phyloP scores from a whole-genome alignment of 129 eudicot species.

The carrot (Daucus carota) region DNA sequence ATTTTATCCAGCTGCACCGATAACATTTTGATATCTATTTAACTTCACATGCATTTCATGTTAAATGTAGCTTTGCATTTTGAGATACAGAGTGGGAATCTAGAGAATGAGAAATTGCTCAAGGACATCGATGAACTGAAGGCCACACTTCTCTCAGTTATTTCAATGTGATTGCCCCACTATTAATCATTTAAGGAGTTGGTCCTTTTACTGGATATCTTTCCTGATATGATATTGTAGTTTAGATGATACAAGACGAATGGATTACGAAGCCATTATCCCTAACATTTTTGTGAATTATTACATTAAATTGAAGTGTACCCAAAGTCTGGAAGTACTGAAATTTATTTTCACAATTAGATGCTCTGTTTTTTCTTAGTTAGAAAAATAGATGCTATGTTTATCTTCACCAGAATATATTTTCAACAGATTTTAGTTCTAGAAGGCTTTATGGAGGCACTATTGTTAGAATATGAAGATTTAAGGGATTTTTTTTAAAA shows the following conservation, averaged over 20 bases:
- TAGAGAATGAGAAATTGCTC: conserved; percentile 53
- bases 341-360: too few relatives aligned
- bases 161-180: conserved; percentile 24
- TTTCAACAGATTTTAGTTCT: too few relatives aligned
- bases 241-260: neutral
- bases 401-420: too few relatives aligned
- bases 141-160: conserved; percentile 40
- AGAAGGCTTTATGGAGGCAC: too few relatives aligned
- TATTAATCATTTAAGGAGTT: conserved; percentile 17
- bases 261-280: too few relatives aligned
- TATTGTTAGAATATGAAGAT: too few relatives aligned
- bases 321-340: too few relatives aligned
- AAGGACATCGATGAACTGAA: conserved; percentile 49
- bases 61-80: conserved; percentile 41
- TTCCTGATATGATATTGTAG: neutral
- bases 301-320: too few relatives aligned
- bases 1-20: neutral
- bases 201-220: neutral
- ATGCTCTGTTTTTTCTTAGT: too few relatives aligned
- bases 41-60: conserved; percentile 9
- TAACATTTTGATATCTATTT: neutral
- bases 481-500: too few relatives aligned
- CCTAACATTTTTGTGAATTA: too few relatives aligned
- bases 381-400: too few relatives aligned
- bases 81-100: conserved; percentile 39